Conservation (phyloP, 192 early-diverging fungal genomes). For the Fimicolochytrium jonesii region DNA sequence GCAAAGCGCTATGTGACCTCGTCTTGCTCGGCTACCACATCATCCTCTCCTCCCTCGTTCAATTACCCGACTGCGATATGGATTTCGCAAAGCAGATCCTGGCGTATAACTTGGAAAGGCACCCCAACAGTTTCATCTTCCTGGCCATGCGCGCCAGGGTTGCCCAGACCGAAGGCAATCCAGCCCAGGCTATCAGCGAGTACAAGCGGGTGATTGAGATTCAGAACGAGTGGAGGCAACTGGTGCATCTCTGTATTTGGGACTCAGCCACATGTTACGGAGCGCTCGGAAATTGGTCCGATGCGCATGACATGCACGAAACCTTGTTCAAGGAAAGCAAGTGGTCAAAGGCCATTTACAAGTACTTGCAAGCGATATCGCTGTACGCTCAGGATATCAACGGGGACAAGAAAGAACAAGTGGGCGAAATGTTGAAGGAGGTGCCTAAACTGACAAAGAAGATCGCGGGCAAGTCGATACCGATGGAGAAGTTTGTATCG, state of each 20-base stretch:
- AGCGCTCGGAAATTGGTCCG: conserved; percentile 56
- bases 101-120: conserved; percentile 45
- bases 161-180: conserved; percentile 49
- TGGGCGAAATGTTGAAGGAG: conserved; percentile 57
- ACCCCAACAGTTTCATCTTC: conserved; percentile 68
- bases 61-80: conserved; percentile 63
- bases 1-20: conserved; percentile 76
- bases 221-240: conserved; percentile 66
- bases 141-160: conserved; percentile 67
- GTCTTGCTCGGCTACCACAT: conserved; percentile 70
- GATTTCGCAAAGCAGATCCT: conserved; percentile 60
- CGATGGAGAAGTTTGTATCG: conserved; percentile 83
- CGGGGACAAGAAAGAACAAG: conserved; percentile 39
- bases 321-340: conserved; percentile 71
- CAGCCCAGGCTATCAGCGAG: conserved; percentile 57
- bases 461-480: conserved; percentile 81
- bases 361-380: conserved; percentile 65
- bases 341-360: conserved; percentile 82
- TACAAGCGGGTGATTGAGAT: conserved; percentile 54
- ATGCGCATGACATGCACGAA: conserved; percentile 56
- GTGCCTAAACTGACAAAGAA: conserved; percentile 67
- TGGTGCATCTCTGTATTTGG: conserved; percentile 80
- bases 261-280: conserved; percentile 67
- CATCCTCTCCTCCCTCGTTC: conserved; percentile 65
- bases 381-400: conserved; percentile 40